phyloP scores from a whole-genome alignment of 257 asterid genomes.

The Solanum peruvianum region DNA sequence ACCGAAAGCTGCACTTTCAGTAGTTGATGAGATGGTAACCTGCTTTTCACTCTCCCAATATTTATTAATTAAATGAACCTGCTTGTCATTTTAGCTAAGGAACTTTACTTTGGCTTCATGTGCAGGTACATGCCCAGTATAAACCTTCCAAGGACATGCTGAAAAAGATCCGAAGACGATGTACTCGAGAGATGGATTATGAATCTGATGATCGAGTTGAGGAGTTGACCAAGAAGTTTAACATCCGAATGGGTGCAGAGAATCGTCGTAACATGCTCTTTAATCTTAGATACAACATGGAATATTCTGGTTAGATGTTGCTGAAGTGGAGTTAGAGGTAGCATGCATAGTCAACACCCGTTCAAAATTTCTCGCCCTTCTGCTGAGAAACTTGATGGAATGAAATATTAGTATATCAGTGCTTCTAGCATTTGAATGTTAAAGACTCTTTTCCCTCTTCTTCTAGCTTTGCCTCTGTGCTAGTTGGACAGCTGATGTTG shows the following conservation, averaged over 20 bases:
- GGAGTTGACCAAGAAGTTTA: conserved; percentile 31
- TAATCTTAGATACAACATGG: conserved; percentile 31
- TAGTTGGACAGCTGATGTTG: conserved; percentile 1
- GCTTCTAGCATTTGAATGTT: background rate
- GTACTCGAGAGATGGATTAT: conserved; percentile 70
- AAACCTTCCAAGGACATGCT: conserved; percentile 61
- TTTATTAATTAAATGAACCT: background rate
- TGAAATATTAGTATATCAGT: background rate
- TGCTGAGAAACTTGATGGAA: background rate
- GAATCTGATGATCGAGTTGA: conserved; percentile 43
- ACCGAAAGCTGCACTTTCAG: conserved; percentile 55
- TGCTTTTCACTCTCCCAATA: background rate
- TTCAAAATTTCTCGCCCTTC: background rate
- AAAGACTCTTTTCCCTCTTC: background rate
- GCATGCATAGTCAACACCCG: background rate
- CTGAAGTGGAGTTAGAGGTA: background rate
- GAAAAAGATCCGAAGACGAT: conserved; percentile 72
- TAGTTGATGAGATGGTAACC: conserved; percentile 72
- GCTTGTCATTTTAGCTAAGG: background rate
- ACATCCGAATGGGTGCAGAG: conserved; percentile 43
- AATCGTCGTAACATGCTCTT: conserved; percentile 51
- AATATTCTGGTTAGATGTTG: background rate
- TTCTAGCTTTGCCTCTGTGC: background rate
- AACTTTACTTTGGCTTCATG: background rate
- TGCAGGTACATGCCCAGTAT: conserved; percentile 54